phyloP scores from a whole-genome alignment of 2,329 filamentous ascomycete genomes.

The Colletotrichum sp. region DNA sequence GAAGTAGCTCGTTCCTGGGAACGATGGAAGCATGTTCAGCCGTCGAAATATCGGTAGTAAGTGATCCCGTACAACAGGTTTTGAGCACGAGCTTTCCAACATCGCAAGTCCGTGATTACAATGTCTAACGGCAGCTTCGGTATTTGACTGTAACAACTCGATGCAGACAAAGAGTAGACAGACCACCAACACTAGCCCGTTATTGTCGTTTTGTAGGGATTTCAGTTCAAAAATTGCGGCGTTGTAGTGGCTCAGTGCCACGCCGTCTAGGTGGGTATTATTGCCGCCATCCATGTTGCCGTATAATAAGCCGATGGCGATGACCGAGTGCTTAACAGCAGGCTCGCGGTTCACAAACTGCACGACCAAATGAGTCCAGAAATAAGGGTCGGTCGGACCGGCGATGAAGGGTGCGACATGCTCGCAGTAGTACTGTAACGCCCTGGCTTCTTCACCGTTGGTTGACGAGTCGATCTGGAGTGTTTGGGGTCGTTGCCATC shows the following conservation, averaged over 20 bases:
- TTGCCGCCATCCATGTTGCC: neutral
- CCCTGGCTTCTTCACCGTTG: neutral
- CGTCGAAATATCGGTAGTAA: neutral
- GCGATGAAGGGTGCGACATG: conserved; percentile 7
- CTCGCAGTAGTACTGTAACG: neutral
- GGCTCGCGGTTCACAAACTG: conserved; percentile 9
- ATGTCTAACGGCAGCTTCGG: neutral
- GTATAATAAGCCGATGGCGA: conserved; percentile 23
- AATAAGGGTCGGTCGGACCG: conserved; percentile 8
- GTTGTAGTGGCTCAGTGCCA: conserved; percentile 21
- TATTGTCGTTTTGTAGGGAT: neutral
- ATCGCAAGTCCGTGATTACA: conserved; percentile 1
- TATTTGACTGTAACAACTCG: neutral
- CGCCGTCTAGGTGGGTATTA: neutral
- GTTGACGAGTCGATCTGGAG: neutral
- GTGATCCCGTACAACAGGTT: neutral
- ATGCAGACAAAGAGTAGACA: neutral
- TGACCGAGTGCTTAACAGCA: neutral
- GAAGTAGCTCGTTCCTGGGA: neutral
- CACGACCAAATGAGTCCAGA: conserved; percentile 18
- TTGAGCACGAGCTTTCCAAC: neutral
- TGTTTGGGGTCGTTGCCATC: neutral
- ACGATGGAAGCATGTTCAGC: neutral
- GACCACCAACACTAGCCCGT: neutral
- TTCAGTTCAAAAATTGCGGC: neutral